Evolutionary conservation across 345 rosid species (phyloP), one percentile per base, ranked within the genome.

Genomic region (Gossypium ekmanianum): DNA sequence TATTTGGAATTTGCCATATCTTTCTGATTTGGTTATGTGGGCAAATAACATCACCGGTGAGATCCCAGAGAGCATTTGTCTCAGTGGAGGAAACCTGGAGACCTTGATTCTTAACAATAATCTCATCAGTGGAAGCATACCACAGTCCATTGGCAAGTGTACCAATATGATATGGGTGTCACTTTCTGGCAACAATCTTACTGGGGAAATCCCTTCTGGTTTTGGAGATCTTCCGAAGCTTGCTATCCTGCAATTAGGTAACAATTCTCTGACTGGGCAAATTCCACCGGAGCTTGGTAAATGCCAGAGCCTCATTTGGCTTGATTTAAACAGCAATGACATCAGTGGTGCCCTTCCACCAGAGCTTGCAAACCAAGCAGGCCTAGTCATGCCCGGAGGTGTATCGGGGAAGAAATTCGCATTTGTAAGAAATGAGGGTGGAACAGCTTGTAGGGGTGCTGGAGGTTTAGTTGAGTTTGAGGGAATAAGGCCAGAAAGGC

Each of bases 361-460:
- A 43, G 85, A 84, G 82, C 84, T 94, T 51, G 90, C 98, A 29
- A 82, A 80, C 63, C 91, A 91, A 74, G 78, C 97, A n/a, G 97
- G 95, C 27, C 77, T 83, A 20, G 86, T 91, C 6, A 83, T 82
- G 83, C 95, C 97, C 0, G 98, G 97, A 55, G 80, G 77, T 80
- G 97, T 91, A 51, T 88, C 98, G 0, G 98, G 98, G 75, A 92
- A 92, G 85, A 92, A 88, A 72, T 94, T 94, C 85, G 97, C 84
- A 12, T 94, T 94, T 76, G 95, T 94, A 73, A 88, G 98, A 82
- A 94, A 94, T 54, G 98, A 94, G 83, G 98, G 97, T 0, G 98
- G 98, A 20, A 92, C 98, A 9, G 84, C 93, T 27, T 94, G 98
- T 68, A 84, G 98, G 78, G 98, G 98, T 71, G 98, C 98, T 20